Evolutionary conservation across 2,329 filamentous ascomycete species (phyloP), one percentile per base, ranked within the genome.

Genomic region (Cytospora schulzeri): DNA sequence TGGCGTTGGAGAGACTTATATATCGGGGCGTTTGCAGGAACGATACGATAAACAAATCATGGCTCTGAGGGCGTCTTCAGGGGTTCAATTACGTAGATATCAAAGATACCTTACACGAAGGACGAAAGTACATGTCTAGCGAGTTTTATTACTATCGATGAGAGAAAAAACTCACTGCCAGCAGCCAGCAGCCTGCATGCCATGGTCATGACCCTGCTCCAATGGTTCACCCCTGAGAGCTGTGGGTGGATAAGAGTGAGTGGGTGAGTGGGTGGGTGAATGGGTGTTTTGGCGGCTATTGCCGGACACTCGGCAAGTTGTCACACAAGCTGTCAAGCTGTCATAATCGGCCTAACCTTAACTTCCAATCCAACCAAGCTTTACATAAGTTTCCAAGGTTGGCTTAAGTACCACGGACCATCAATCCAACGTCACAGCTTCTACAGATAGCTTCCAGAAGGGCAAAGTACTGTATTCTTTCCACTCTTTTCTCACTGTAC

Each of bases 101-200:
- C 62, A 33, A 62, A 52, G 58, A 65, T 65, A 62, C 62, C 62
- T 62, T 38, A 59, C 59, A 61, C 31, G 51, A 33, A 31, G 22
- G 31, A 31, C 11, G 52, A 28, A n/a, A 26, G 22, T 26, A 31
- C 28, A 29, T 9, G 9, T 57, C n/a, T 26, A 45, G 31, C 50
- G 24, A 35, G 33, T 22, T 54, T 24, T 3, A 56, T 48, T 28
- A 45, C 41, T 12, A 22, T 22, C 14, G 19, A n/a, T 35, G 31
- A 9, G 31, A 33, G 31, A 11, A 33, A 7, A 11, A 33, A 7
- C 2, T 33, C 31, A n/a, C n/a, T n/a, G n/a, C n/a, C n/a, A n/a
- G n/a, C 4, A 9, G 31, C 31, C 31, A 33, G 12, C 33, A 3
- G 33, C 12, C 12, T 35, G 33, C 33, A 41, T 41, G 19, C n/a